Base-by-base conservation (phyloP, 1,284 basidiomycete species). In the Takashimella koratensis region DNA sequence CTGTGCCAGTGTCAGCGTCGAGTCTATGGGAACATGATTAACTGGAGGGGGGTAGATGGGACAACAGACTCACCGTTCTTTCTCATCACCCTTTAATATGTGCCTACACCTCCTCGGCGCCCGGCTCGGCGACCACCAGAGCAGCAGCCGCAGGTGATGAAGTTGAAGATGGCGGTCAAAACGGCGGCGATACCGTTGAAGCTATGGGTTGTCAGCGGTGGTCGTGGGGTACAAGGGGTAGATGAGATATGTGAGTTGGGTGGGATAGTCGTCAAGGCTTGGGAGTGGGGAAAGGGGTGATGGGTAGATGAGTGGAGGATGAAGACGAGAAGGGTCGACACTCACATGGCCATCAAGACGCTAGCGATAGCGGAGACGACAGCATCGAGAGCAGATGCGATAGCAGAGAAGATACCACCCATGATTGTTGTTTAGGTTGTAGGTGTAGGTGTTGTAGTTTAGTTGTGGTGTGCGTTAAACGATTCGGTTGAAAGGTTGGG, bases 401-500 rank as follows among this genome's bases (percentile, higher is more conserved):
- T 70, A 42, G 68, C 68, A 16, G 59, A 62, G 54, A 71, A 65
- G 45, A 68, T 64, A 55, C 62, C 63, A 52, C 64, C 64, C 63
- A 66, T 63, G 8, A 36, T n/a, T n/a, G 47, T 6, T 54, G 57
- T 42, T 19, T 41, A 51, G 41, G 49, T 57, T n/a, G 22, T n/a
- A n/a, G n/a, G n/a, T n/a, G n/a, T n/a, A n/a, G n/a, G n/a, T n/a
- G n/a, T n/a, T n/a, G n/a, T n/a, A n/a, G n/a, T n/a, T n/a, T n/a
- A n/a, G n/a, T n/a, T n/a, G n/a, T n/a, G n/a, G n/a, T n/a, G n/a
- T n/a, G n/a, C n/a, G n/a, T n/a, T n/a, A n/a, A n/a, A n/a, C n/a
- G n/a, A n/a, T n/a, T n/a, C n/a, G n/a, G n/a, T n/a, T n/a, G n/a
- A n/a, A n/a, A n/a, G n/a, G n/a, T n/a, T n/a, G n/a, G n/a, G n/a